A percentile compares a stretch with the other conserved stretches of the same genome.
phyloP scores from a whole-genome alignment of 768 basidiomycete species.

The Trichaptum fuscoviolaceum region DNA sequence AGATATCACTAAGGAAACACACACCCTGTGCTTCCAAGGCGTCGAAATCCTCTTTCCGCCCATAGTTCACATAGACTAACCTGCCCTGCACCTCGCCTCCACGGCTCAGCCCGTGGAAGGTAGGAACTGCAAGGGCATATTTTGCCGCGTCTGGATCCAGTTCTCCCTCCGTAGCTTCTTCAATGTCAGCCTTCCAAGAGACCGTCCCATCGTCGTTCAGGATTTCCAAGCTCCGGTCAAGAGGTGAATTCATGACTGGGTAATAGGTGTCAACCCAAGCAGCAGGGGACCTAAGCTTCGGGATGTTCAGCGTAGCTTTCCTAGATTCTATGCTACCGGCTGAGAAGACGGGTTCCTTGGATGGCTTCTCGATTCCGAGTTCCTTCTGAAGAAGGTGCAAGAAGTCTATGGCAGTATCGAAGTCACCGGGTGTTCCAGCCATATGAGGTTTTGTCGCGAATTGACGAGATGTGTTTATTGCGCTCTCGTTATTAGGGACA shows the following conservation, averaged over 20 bases:
- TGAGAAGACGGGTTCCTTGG: constrained; percentile 50
- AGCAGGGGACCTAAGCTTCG: constrained; percentile 40
- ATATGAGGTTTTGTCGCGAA: constrained; percentile 54
- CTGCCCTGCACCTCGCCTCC: constrained; percentile 70
- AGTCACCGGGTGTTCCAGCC: constrained; percentile 53
- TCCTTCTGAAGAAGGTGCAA: constrained; percentile 64
- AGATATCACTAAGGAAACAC: constrained; percentile 5
- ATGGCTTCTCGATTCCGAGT: constrained; percentile 41
- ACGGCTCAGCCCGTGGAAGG: constrained; percentile 85
- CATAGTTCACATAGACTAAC: constrained; percentile 77
- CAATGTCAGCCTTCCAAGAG: constrained; percentile 67
- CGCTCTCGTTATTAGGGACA: constrained; percentile 46
- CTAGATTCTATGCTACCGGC: constrained; percentile 68
- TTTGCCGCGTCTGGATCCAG: constrained; percentile 64
- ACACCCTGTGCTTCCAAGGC: constrained; percentile 51
- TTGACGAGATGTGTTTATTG: constrained; percentile 43
- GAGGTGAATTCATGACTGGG: constrained; percentile 78
- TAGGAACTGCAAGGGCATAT: constrained; percentile 59
- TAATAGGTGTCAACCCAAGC: constrained; percentile 90
- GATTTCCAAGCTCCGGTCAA: constrained; percentile 63
- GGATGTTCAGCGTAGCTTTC: constrained; percentile 53
- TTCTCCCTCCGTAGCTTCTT: constrained; percentile 65
- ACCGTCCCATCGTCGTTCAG: constrained; percentile 47
- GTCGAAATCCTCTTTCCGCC: constrained; percentile 68
- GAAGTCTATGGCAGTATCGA: constrained; percentile 58